Evolutionary conservation across 2,329 filamentous ascomycete species (phyloP).

Genomic region (Diplodia corticola): DNA sequence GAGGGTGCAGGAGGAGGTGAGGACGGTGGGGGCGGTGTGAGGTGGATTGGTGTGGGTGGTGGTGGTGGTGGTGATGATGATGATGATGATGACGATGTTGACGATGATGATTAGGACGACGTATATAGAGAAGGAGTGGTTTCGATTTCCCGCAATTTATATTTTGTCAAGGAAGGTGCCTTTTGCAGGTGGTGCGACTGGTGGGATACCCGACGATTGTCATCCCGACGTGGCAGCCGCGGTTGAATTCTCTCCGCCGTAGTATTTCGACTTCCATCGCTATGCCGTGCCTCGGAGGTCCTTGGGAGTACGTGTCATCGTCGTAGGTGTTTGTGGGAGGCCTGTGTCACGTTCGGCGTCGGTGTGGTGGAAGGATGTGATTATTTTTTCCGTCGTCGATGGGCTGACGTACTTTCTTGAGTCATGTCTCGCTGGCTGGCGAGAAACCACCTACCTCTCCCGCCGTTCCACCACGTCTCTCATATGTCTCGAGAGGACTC

Average conservation of each 20-base stretch:
- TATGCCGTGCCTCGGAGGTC: neutral
- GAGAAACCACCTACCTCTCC: neutral
- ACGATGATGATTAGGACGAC: neutral
- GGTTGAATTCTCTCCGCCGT: neutral
- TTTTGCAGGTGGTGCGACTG: neutral
- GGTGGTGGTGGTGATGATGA: no score
- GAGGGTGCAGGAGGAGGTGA: slow-evolving; percentile 2
- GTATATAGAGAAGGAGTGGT: neutral
- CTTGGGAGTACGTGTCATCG: neutral
- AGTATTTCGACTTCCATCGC: neutral
- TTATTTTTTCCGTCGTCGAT: neutral
- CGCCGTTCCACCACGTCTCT: neutral
- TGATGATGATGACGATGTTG: neutral
- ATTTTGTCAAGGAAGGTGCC: neutral
- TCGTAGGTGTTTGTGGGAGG: neutral
- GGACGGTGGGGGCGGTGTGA: neutral
- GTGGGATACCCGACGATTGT: neutral
- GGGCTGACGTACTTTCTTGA: no score
- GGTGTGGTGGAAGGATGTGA: neutral
- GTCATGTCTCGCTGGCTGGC: neutral
- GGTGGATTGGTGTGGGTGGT: neutral
- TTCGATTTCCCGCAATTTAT: neutral
- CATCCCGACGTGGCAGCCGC: no score
- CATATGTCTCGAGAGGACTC: neutral
- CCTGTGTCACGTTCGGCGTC: neutral